Conservation (phyloP, 305 asterid species). For the Stenogyne calaminthoides region DNA sequence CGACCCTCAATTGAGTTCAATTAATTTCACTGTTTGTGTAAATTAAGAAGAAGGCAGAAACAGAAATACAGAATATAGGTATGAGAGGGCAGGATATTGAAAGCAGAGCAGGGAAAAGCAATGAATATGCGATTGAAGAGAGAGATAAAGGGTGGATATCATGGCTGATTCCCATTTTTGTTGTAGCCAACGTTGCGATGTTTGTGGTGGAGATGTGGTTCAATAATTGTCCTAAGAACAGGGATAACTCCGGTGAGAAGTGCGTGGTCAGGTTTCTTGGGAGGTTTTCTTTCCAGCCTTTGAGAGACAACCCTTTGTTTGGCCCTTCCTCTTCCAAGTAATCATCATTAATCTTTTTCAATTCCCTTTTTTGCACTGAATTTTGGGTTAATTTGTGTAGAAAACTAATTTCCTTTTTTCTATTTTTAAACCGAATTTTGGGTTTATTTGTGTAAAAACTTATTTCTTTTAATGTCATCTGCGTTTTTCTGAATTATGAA, state of each 20-base stretch:
- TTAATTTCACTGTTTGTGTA: conserved; percentile 22
- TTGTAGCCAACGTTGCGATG: conserved; percentile 59
- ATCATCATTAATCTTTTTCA: conserved; percentile 19
- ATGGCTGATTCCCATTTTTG: conserved; percentile 81
- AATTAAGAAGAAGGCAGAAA: neutral
- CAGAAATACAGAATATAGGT: neutral
- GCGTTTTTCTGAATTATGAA: too few species aligned
- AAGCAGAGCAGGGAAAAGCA: conserved; percentile 44
- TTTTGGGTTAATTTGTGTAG: neutral
- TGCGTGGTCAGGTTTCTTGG: conserved; percentile 75
- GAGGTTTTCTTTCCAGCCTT: conserved; percentile 81
- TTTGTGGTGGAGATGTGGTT: conserved; percentile 69
- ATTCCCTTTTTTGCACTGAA: neutral
- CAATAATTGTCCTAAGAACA: conserved; percentile 69
- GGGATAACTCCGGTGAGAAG: conserved; percentile 28
- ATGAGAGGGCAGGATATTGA: conserved; percentile 66
- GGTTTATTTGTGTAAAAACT: neutral
- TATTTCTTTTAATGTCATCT: neutral
- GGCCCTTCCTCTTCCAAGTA: conserved; percentile 92
- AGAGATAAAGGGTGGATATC: conserved; percentile 63
- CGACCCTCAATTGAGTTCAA: conserved; percentile 22
- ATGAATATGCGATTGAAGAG: conserved; percentile 34
- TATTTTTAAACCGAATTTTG: neutral
- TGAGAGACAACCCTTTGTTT: conserved; percentile 71
- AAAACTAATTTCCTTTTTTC: too few species aligned